A percentile compares a stretch with the other conserved stretches of the same genome.
These are phyloP conservation scores for Omphalotus guepiniiformis DNA, from an alignment of 768 basidiomycete species.

Conservation along the genomic window DNA sequence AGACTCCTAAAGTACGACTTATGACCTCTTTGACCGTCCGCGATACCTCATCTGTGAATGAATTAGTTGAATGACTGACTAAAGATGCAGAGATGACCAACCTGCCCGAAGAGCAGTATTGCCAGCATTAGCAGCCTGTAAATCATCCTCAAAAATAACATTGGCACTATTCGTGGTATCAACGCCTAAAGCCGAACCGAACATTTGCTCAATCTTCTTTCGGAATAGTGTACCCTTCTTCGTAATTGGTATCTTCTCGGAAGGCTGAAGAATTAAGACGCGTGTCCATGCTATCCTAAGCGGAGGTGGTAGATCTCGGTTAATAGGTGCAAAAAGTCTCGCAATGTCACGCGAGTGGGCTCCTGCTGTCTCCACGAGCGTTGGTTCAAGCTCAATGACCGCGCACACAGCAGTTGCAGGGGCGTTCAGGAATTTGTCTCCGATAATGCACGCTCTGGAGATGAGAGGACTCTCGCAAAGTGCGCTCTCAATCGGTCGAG, in stretches of 20 bases:
- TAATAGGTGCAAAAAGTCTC: conserved; percentile 22
- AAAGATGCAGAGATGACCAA: too few relatives aligned
- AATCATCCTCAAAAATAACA: too few relatives aligned
- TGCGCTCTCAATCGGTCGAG: conserved; percentile 25
- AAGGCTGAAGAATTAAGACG: conserved; percentile 24
- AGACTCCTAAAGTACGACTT: too few relatives aligned
- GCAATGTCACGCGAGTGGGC: conserved; percentile 22
- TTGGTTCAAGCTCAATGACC: conserved; percentile 20
- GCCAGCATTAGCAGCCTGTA: too few relatives aligned
- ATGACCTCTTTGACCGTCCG: too few relatives aligned
- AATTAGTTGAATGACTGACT: too few relatives aligned
- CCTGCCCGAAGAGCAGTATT: too few relatives aligned
- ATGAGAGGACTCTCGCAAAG: conserved; percentile 22
- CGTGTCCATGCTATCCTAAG: conserved; percentile 29
- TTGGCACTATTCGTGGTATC: too few relatives aligned
- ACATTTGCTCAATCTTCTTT: conserved; percentile 28
- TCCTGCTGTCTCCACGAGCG: neutral
- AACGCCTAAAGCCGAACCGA: too few relatives aligned
- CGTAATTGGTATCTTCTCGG: conserved; percentile 25
- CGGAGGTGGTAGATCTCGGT: conserved; percentile 28
- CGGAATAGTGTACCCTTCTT: conserved; percentile 29
- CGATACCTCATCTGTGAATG: too few relatives aligned
- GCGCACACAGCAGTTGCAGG: conserved; percentile 27
- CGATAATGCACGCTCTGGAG: conserved; percentile 26
- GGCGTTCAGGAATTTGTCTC: conserved; percentile 28